Base-by-base conservation (phyloP, 306 rosid species). In the Inga laurina region DNA sequence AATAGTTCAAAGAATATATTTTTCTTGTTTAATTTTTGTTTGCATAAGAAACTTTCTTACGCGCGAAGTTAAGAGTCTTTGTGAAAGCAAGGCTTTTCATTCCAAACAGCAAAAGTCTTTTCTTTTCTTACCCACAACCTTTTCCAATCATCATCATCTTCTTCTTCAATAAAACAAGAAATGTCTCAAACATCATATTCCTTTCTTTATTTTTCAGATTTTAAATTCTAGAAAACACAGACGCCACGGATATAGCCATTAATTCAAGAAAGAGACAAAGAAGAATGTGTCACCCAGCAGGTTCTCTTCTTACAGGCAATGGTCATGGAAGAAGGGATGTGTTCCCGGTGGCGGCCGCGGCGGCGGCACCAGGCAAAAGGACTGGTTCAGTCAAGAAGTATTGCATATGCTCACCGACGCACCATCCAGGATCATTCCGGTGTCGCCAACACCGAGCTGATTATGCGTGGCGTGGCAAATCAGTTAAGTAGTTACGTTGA, bases 401-500 rank as follows among this genome's bases (percentile, higher is more conserved):
- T 76, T 93, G 97, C 24, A 32, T 87, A 86, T 93, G 97, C 76
- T 93, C 97, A 19, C 97, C 97, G 45, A 89, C 97, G 0, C 75
- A 39, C 78, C 97, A 93, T 68, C 92, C 94, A 0, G 94, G 97
- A 5, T 93, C 97, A 46, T 93, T 93, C 68, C 92, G 97, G 79
- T 93, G 97, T 76, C 88, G 97, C 79, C 89, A 81, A 22, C 97
- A 93, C 68, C 91, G 37, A 8, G 87, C 76, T 19, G 85, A 84
- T 83, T 93, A 91, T 52, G 91, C 82, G 4, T 91, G 97, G 97
- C 92, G 54, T 72, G 37, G 90, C 12, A 83, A 85, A 64, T 27
- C 37, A 27, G 18, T 30, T 64, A 24, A 12, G 69, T 64, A 12
- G 19, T 1, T 21, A 30, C 21, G 30, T 27, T 14, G 2, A 30